Base-by-base conservation (phyloP, 2,329 filamentous ascomycete genomes). In the Orbilia quercus region DNA sequence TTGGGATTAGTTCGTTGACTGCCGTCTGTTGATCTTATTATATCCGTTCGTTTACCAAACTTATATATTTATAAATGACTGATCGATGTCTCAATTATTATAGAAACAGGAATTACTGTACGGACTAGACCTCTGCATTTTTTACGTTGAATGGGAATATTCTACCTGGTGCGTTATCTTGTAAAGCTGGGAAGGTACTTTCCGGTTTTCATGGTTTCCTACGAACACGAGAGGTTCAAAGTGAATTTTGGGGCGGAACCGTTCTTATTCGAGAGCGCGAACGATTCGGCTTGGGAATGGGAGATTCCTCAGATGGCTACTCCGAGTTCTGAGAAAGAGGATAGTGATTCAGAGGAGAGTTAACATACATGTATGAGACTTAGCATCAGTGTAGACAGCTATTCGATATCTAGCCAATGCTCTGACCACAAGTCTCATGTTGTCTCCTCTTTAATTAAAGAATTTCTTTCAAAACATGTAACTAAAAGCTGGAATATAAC, bases 1-100 rank as follows among this genome's bases (percentile, higher is more conserved):
- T 59, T 47, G 54, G 54, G 1, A 59, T 59, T 14, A 59, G 54
- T 20, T 45, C 54, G 14, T n/a, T 59, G 7, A 59, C 47, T 11
- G 34, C 23, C n/a, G n/a, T n/a, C n/a, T 31, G 54, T 59, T 47
- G 16, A 34, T 47, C 18, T 28, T 55, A 51, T 16, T 42, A 42
- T 42, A 7, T n/a, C 14, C 38, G 7, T 42, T 42, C n/a, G 38
- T 16, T 12, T n/a, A n/a, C n/a, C n/a, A n/a, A n/a, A n/a, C n/a
- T n/a, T n/a, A n/a, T n/a, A n/a, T n/a, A n/a, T n/a, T n/a, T n/a
- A n/a, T n/a, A n/a, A n/a, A n/a, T n/a, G n/a, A n/a, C n/a, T n/a
- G n/a, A n/a, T n/a, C n/a, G n/a, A n/a, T n/a, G n/a, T n/a, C n/a
- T n/a, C n/a, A n/a, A n/a, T n/a, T n/a, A n/a, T n/a, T 34, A 6